phyloP scores from a whole-genome alignment of 2,329 filamentous ascomycete genomes.

The Fusarium udum region DNA sequence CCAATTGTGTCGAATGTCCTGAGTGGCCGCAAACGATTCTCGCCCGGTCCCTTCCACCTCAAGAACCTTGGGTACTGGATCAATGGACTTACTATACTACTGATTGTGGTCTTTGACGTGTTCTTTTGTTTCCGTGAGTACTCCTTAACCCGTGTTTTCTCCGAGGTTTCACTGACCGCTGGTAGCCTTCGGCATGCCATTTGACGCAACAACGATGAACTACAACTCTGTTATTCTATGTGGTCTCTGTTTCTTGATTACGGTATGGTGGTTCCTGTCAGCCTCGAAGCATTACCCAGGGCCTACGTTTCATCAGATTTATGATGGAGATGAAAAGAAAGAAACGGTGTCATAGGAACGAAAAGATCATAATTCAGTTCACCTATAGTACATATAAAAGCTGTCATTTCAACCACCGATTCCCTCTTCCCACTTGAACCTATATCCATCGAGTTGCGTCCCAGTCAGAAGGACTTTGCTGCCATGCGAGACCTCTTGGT shows the following conservation, averaged over 20 bases:
- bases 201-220: constrained; percentile 40
- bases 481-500: neutral
- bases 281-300: constrained; percentile 36
- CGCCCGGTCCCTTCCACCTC: constrained; percentile 29
- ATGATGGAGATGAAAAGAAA: neutral
- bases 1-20: constrained; percentile 33
- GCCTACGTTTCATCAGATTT: constrained; percentile 19
- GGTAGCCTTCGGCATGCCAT: constrained; percentile 33
- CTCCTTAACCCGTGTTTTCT: rapidly evolving
- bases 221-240: constrained; percentile 40
- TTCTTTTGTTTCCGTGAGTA: constrained; percentile 44
- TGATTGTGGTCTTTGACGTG: constrained; percentile 37
- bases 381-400: neutral
- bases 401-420: rapidly evolving
- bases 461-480: neutral
- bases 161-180: neutral
- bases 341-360: rapidly evolving
- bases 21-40: constrained; percentile 27
- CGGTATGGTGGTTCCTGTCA: constrained; percentile 34
- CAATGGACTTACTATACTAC: constrained; percentile 27
- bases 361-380: rapidly evolving
- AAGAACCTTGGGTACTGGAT: constrained; percentile 9
- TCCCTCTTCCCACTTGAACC: neutral
- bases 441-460: neutral
- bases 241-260: constrained; percentile 29